Evolutionary conservation across 2,329 filamentous ascomycete genomes (phyloP).

Genomic region (Elsinoe arachidis): DNA sequence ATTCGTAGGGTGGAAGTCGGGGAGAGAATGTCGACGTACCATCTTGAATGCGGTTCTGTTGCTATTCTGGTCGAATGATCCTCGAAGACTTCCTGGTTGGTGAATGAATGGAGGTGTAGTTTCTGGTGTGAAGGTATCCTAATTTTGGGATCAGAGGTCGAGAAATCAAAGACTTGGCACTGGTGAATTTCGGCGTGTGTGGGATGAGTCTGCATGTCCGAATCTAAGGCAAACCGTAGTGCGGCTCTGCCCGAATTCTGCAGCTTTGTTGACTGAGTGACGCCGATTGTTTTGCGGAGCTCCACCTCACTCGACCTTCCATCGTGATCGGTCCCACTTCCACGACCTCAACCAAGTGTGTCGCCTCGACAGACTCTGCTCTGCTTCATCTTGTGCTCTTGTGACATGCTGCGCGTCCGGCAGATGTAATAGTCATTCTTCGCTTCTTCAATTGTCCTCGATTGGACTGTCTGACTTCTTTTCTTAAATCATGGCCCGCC

Average conservation of each 20-base stretch:
- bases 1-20: not conserved
- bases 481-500: slow-evolving; percentile 24
- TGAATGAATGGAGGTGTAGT: not conserved
- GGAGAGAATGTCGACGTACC: not conserved
- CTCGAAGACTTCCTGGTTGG: slow-evolving; percentile 14
- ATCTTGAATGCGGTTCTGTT: slow-evolving; percentile 12
- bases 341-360: slow-evolving; percentile 2
- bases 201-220: not conserved
- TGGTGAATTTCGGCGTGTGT: slow-evolving; percentile 1
- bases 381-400: not conserved
- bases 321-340: slow-evolving; percentile 8
- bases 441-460: not conserved
- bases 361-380: not conserved
- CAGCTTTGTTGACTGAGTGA: slow-evolving; percentile 7
- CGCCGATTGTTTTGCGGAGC: slow-evolving; percentile 7
- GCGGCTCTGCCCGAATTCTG: not conserved
- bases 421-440: slow-evolving; percentile 1
- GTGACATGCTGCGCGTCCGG: not conserved
- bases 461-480: not conserved
- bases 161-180: slow-evolving; percentile 6
- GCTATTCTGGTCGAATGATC: slow-evolving; percentile 14
- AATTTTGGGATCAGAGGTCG: slow-evolving; percentile 1
- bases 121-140: not conserved
- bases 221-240: not conserved
- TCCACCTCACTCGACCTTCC: not conserved